Conservation (phyloP, 768 basidiomycete genomes). For the Hirschioporus abietinus region DNA sequence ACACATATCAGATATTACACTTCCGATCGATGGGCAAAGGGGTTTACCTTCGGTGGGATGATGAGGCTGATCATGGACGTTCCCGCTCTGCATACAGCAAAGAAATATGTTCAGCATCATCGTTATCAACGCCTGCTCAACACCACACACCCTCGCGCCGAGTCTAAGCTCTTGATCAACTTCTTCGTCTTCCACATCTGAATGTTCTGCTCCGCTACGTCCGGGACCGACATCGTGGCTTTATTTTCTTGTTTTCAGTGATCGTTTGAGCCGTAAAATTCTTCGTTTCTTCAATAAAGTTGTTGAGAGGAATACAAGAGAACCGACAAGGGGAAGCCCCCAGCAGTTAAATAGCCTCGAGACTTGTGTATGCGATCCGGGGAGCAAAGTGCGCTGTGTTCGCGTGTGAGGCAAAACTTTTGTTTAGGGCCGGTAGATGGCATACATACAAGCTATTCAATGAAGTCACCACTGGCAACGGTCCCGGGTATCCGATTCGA, state of each 20-base stretch:
- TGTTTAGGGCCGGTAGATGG: background rate
- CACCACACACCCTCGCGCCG: conserved; percentile 71
- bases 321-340: background rate
- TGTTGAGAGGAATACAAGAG: background rate
- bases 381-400: background rate
- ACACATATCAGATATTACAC: conserved; percentile 4
- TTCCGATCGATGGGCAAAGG: background rate
- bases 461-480: too few relatives aligned
- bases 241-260: background rate
- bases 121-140: background rate
- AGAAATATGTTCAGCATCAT: background rate
- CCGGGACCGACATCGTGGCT: conserved; percentile 67
- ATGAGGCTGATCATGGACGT: conserved; percentile 99
- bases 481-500: too few relatives aligned
- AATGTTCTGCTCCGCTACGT: conserved; percentile 88
- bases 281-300: background rate
- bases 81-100: conserved; percentile 55
- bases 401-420: background rate
- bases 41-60: conserved; percentile 82
- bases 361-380: background rate
- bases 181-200: conserved; percentile 99
- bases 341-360: background rate
- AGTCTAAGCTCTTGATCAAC: conserved; percentile 96
- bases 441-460: background rate
- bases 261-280: background rate